Base-by-base conservation (phyloP, 176 grass and related monocot species). In the Rhynchospora breviuscula region DNA sequence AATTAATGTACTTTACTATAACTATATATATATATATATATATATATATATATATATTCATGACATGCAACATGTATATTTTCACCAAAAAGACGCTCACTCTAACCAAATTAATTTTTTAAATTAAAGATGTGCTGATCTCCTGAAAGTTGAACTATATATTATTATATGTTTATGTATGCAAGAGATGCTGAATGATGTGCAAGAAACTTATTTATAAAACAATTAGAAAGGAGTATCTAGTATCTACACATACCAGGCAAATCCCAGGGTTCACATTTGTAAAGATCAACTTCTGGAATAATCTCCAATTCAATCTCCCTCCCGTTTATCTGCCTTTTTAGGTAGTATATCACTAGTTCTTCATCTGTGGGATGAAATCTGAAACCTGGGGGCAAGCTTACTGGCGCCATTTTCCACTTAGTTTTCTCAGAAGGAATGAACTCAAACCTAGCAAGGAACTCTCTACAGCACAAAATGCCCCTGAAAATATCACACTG, bases 341-440 rank as follows among this genome's bases (percentile, higher is more conserved):
- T 97, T 57, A 97, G 92, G 77, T 97, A 97, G 80, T 97, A 94
- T 73, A 90, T 89, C 83, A 97, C 91, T 78, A 97, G 92, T 65
- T 97, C 94, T 83, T 97, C 94, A 15, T 97, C 94, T 3, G 94
- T 97, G 1, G 94, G 94, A 86, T 94, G 94, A 71, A 97, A 97
- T 52, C 94, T 85, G 85, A 97, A 97, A 81, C 94, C 94, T 33
- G 94, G 94, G 26, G 94, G 94, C 87, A 97, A 89, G 79, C 90
- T 97, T 44, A 97, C 89, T 0, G 90, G 92, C 2, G 94, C 92
- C 94, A 97, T 90, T 88, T 56, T 80, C 83, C 31, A 62, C 84
- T 77, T 13, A 53, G 13, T 48, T 70, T 84, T 84, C 87, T 84
- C 69, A 77, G 81, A 35, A 65, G 46, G 83, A 54, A 62, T 2